Base-by-base conservation (phyloP, 1,284 basidiomycete genomes). In the Gomphus sp. region DNA sequence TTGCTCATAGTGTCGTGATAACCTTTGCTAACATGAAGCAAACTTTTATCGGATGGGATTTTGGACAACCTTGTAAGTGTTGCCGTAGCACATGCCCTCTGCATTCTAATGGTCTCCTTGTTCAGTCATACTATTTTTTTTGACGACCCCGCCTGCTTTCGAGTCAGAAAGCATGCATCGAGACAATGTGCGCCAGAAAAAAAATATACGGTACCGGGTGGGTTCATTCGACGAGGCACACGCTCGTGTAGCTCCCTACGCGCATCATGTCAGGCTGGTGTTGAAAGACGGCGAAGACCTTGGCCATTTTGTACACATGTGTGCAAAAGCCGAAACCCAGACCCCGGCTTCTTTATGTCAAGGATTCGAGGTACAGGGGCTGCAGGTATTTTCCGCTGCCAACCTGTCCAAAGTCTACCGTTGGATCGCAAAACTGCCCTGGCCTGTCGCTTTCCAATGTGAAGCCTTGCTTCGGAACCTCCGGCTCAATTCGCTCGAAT, bases 361-460 rank as follows among this genome's bases (percentile, higher is more conserved):
- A 7, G n/a, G 25, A 16, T 22, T 55, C 31, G 52, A 59, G 7
- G 66, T 74, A 10, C 76, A 73, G 34, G 66, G 64, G 28, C 72
- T 72, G 47, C 64, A 64, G 0, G 69, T 83, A 8, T 84, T 82
- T 63, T 76, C 79, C 2, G 18, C 60, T 2, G 28, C 52, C 2
- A 67, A 69, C 8, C 64, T 80, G 34, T 70, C 66, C 62, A 55
- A 67, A 28, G 71, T 81, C 43, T 56, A 70, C 2, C 16, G 22
- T 0, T 76, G 75, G 71, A 64, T 81, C 33, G 61, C 62, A n/a
- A 56, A 56, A n/a, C 65, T 82, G 8, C 67, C 74, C 16, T 88
- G 85, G 83, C 67, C 73, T 4, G 74, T 87, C 48, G 82, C 82
- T 1, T 89, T 89, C 65, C 87, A 90, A 64, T 67, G 84, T 22